Evolutionary conservation across 2,329 filamentous ascomycete species (phyloP), one percentile per base, ranked within the genome.

Genomic region (Xylaria sp.): DNA sequence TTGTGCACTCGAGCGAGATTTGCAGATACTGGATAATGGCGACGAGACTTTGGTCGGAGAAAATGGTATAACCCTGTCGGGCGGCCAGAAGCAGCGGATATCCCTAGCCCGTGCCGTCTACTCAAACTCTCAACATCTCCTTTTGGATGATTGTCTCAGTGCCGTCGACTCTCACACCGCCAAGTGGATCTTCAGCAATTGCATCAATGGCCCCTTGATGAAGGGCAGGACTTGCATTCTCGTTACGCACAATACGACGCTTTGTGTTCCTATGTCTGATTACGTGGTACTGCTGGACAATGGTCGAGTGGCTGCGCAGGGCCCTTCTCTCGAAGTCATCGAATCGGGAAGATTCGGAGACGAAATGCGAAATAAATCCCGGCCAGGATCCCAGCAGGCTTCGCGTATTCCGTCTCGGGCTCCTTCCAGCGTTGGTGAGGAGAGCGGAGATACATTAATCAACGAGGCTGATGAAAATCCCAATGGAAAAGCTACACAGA

Each of bases 51-150:
- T 98, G 25, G 96, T 99, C 39, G 96, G 96, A 61, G 96, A 99
- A 79, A 99, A 98, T 82, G 96, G 96, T 41, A 97, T 99, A 71
- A 95, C 95, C 18, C 88, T 99, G 15, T 99, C 96, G 7, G 96
- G 96, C 72, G 96, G 96, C 7, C 96, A 99, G 82, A 98, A 98
- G 82, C 96, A 99, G 81, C 91, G 96, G 68, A 98, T 99, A 61
- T 98, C 95, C 15, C 87, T 99, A 54, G 96, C 96, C n/a, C 91
- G 96, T 74, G 96, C 96, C 1, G 87, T 99, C n/a, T 99, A 99
- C 82, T 97, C 94, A 73, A 95, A 94, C 80, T 97, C 94, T 6
- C 91, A 91, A 63, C 95, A 98, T 80, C 83, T 99, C 18, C 87
- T 99, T 12, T 86, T 99, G 59, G 96, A 99, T 77, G 96, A 99